Conservation (phyloP, 495 filamentous ascomycete genomes). For the Penicillium canescens region DNA sequence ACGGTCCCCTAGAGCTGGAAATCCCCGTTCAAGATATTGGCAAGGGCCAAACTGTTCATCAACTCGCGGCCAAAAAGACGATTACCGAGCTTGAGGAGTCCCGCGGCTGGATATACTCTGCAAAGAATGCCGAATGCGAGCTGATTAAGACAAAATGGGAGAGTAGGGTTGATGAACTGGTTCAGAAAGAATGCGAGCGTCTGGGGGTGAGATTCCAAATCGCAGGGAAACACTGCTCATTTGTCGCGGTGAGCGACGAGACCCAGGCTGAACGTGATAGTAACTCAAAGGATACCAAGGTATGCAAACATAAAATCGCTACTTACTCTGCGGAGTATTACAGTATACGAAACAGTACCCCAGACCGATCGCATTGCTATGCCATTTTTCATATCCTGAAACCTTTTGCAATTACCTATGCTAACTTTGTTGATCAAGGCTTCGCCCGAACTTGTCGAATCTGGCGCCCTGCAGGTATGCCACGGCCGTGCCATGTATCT, state of each 20-base stretch:
- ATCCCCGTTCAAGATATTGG: slow-evolving; percentile 7
- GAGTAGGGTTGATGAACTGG: neutral
- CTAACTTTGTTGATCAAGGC: no score
- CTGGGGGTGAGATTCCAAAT: slow-evolving; percentile 7
- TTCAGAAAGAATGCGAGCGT: slow-evolving; percentile 11
- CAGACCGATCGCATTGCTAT: no score
- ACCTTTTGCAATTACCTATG: no score
- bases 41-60: slow-evolving; percentile 7
- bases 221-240: slow-evolving; percentile 11
- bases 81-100: slow-evolving; percentile 3
- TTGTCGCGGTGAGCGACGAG: neutral
- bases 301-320: neutral
- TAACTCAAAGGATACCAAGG: neutral
- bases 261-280: neutral
- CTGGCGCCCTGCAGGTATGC: no score
- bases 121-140: neutral
- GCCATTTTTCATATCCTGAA: no score
- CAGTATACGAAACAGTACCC: no score
- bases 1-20: slow-evolving; percentile 4
- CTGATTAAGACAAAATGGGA: neutral
- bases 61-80: slow-evolving; percentile 2
- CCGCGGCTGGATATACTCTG: slow-evolving; percentile 8
- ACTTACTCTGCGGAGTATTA: no score
- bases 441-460: no score
- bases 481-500: no score